phyloP scores from a whole-genome alignment of 1,139 yeast genomes.

The Geotrichum macrosporum region DNA sequence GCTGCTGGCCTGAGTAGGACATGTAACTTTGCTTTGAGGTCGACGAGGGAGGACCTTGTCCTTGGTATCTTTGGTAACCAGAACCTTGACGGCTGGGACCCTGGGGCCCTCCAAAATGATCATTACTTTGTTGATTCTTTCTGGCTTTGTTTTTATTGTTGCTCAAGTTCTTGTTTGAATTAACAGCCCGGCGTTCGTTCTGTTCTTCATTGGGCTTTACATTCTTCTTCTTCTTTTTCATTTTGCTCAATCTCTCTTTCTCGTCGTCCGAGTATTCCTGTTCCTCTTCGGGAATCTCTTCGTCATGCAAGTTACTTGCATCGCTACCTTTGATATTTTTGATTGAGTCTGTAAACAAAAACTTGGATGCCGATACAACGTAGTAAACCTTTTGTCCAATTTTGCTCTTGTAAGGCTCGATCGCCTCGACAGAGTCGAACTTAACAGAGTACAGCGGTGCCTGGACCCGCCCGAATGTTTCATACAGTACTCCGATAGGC shows the following conservation, averaged over 20 bases:
- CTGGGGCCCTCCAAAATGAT: background rate
- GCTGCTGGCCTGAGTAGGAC: background rate
- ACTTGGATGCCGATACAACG: conserved; percentile 77
- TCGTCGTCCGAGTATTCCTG: conserved; percentile 96
- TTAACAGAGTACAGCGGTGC: conserved; percentile 78
- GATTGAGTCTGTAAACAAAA: conserved; percentile 69
- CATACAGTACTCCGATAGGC: conserved; percentile 77
- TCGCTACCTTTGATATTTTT: conserved; percentile 78
- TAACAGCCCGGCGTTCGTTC: background rate
- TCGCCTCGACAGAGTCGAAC: conserved; percentile 53
- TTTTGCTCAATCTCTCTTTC: conserved; percentile 57
- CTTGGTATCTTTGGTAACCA: too few relatives aligned
- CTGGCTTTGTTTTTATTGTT: conserved; percentile 1
- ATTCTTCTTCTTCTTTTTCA: conserved; percentile 50
- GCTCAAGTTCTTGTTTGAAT: conserved; percentile 4
- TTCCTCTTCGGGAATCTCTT: conserved; percentile 86
- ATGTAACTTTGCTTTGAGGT: background rate
- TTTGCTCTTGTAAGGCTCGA: conserved; percentile 42
- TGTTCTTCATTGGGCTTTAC: conserved; percentile 27
- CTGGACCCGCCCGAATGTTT: conserved; percentile 85
- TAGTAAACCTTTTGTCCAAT: conserved; percentile 63
- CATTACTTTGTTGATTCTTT: conserved; percentile 4
- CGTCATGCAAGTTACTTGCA: conserved; percentile 93
- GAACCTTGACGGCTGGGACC: background rate
- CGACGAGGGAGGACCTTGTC: background rate